Base-by-base conservation (phyloP, 108 stramenopile genomes). In the Chaetoceros muelleri region DNA sequence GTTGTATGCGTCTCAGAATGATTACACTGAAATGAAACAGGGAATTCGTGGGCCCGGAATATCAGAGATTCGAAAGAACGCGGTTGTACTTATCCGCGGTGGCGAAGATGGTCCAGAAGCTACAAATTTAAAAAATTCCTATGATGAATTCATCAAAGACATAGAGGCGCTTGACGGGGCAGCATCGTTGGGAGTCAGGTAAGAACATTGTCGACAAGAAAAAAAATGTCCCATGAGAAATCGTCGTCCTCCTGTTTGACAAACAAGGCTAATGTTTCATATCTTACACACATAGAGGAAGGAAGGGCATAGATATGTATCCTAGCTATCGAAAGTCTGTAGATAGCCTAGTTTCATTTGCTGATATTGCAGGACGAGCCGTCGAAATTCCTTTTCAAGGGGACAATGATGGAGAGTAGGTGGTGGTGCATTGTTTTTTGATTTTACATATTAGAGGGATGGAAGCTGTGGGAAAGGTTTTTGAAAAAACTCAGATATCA, bases 31-130 rank as follows among this genome's bases (percentile, higher is more conserved):
- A 30, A 46, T 80, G 17, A 73, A 71, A 54, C 58, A 47, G 24
- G 67, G 60, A n/a, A 51, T 79, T 18, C 68, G 77, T 3, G 60
- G 44, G 28, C 69, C 74, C 30, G 66, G 73, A 13, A 55, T 79
- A 46, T 55, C 54, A 28, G 66, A 67, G 10, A 22, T 78, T 17
- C 61, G 81, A 24, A 79, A 76, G 58, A 62, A 66, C 49, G 60
- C 61, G 25, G 30, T 61, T 7, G 62, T 52, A n/a, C 44, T 82
- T 19, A 69, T 82, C 1, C 34, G 60, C 22, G 81, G 66, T 2
- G 77, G 66, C 3, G 81, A 82, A 60, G 81, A 82, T 62, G 73
- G 75, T 24, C 66, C 75, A 28, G 69, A 74, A 53, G 73, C 69
- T 7, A 62, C 62, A 13, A 62, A 65, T 16, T 22, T 82, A 16